These are phyloP conservation scores for Hemisphaericaspora xylofermentans DNA, from an alignment of 1,139 yeast species.

Conservation along the genomic window DNA sequence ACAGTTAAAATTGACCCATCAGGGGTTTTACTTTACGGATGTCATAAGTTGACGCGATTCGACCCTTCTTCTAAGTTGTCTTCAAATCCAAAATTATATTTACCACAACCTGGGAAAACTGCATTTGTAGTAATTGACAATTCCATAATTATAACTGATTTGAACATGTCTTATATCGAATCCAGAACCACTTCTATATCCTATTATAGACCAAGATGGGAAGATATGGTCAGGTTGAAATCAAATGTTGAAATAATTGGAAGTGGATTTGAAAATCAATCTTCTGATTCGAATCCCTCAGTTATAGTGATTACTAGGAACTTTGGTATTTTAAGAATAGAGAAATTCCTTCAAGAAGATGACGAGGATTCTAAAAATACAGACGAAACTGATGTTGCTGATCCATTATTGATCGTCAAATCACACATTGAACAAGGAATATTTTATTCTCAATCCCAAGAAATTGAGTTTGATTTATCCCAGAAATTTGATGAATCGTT, in stretches of 20 bases:
- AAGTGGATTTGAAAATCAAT: slow-evolving; percentile 51
- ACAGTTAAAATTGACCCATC: slow-evolving; percentile 56
- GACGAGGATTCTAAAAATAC: slow-evolving; percentile 10
- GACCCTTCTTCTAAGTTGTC: slow-evolving; percentile 31
- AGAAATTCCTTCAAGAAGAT: slow-evolving; percentile 36
- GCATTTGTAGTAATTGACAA: slow-evolving; percentile 63
- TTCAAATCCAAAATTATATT: slow-evolving; percentile 48
- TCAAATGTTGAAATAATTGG: slow-evolving; percentile 58
- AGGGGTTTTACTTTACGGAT: slow-evolving; percentile 58
- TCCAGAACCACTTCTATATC: slow-evolving; percentile 23
- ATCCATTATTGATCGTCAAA: slow-evolving; percentile 49
- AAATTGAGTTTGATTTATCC: slow-evolving; percentile 59
- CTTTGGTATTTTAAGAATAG: slow-evolving; percentile 65
- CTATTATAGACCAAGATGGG: slow-evolving; percentile 68
- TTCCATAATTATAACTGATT: slow-evolving; percentile 66
- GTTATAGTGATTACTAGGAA: slow-evolving; percentile 51
- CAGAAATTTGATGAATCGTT: slow-evolving; percentile 33
- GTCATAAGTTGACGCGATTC: slow-evolving; percentile 47
- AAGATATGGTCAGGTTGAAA: slow-evolving; percentile 65
- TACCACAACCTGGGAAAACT: slow-evolving; percentile 63
- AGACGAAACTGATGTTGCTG: slow-evolving; percentile 16
- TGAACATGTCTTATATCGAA: slow-evolving; percentile 41
- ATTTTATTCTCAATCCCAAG: slow-evolving; percentile 47
- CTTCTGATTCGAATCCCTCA: slow-evolving; percentile 37
- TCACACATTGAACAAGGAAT: slow-evolving; percentile 83